These are phyloP conservation scores for Trypanosoma mega DNA, from an alignment of 208 protist genomes.

Conservation along the genomic window DNA sequence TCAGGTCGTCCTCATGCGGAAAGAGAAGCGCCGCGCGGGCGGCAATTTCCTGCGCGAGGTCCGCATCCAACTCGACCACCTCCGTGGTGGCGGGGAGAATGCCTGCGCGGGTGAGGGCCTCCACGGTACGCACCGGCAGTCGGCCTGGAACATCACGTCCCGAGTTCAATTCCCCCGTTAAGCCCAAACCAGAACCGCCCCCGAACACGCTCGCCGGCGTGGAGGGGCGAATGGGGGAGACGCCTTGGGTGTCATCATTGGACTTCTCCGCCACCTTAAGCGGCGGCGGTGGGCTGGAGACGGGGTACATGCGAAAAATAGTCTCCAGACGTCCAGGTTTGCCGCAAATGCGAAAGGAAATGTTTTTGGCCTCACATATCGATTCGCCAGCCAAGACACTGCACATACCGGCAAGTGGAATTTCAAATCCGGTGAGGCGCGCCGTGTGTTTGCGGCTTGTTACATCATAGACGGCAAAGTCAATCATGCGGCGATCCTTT, in stretches of 20 bases:
- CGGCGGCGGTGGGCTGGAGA: slow-evolving; percentile 54
- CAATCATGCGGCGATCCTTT: slow-evolving; percentile 71
- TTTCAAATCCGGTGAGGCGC: slow-evolving; percentile 85
- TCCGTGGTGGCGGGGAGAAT: slow-evolving; percentile 48
- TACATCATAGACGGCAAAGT: slow-evolving; percentile 83
- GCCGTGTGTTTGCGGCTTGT: slow-evolving; percentile 72
- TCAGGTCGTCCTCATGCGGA: slow-evolving; percentile 57
- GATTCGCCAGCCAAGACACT: slow-evolving; percentile 80
- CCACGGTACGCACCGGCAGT: slow-evolving; percentile 52
- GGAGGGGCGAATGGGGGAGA: no score
- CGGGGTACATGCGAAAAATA: slow-evolving; percentile 86
- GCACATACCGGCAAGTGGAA: slow-evolving; percentile 86
- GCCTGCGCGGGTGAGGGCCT: slow-evolving; percentile 59
- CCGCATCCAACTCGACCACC: slow-evolving; percentile 69
- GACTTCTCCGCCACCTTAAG: slow-evolving; percentile 28
- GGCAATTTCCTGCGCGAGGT: slow-evolving; percentile 82
- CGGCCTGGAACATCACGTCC: slow-evolving; percentile 34
- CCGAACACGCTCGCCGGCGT: no score
- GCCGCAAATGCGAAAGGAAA: slow-evolving; percentile 78
- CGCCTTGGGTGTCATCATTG: no score
- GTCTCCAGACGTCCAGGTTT: slow-evolving; percentile 73
- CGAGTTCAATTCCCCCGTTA: no score
- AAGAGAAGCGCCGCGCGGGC: slow-evolving; percentile 72
- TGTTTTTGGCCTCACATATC: slow-evolving; percentile 86
- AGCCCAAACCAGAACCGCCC: no score